These are phyloP conservation scores for Dactylella cylindrospora DNA, from an alignment of 2,329 filamentous ascomycete genomes.

Conservation along the genomic window DNA sequence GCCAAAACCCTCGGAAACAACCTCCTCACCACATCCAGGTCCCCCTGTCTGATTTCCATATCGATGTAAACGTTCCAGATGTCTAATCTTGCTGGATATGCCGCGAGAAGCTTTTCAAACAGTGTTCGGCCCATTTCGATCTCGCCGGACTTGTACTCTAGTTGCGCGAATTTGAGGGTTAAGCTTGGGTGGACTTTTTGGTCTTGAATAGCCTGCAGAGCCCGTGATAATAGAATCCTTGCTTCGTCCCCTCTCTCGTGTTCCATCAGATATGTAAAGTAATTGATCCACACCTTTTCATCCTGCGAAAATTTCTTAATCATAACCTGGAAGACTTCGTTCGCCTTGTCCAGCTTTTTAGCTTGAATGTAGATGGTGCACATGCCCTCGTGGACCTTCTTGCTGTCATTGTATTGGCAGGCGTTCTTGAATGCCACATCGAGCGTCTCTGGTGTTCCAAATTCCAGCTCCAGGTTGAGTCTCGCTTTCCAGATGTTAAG, in stretches of 20 bases:
- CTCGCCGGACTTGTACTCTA: constrained; percentile 90
- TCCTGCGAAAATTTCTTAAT: constrained; percentile 82
- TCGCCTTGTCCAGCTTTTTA: constrained; percentile 83
- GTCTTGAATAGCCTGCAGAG: constrained; percentile 73
- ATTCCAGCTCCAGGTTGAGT: constrained; percentile 90
- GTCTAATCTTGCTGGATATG: constrained; percentile 85
- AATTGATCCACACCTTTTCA: constrained; percentile 86
- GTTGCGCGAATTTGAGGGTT: constrained; percentile 81
- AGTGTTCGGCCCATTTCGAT: constrained; percentile 90
- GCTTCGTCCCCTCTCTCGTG: constrained; percentile 71
- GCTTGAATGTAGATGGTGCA: constrained; percentile 95
- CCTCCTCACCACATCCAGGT: constrained; percentile 64
- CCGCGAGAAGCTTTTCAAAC: constrained; percentile 81
- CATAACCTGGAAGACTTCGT: constrained; percentile 80
- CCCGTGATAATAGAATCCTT: constrained; percentile 75
- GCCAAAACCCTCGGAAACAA: constrained; percentile 79
- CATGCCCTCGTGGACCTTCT: constrained; percentile 84
- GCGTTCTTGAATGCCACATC: constrained; percentile 88
- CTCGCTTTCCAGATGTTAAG: constrained; percentile 93
- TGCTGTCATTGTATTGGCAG: constrained; percentile 88
- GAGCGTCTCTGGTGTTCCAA: constrained; percentile 77
- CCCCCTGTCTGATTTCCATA: constrained; percentile 68
- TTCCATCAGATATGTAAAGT: constrained; percentile 82
- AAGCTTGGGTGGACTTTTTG: constrained; percentile 69
- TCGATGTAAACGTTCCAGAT: constrained; percentile 92